phyloP scores from a whole-genome alignment of 2,329 filamentous ascomycete genomes.

The Bipolaris cookei region DNA sequence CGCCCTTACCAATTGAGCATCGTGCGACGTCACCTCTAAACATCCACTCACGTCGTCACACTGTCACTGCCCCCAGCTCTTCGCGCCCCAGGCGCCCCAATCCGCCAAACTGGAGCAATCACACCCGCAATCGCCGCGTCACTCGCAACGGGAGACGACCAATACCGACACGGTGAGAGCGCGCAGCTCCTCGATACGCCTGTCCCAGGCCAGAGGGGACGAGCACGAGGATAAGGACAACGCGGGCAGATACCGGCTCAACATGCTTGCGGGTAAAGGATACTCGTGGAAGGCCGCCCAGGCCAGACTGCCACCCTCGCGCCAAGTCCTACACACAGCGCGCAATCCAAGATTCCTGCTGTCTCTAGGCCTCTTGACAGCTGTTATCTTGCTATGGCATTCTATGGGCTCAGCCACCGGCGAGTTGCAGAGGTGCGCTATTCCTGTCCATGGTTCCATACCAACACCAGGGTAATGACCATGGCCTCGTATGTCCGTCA shows the following conservation, averaged over 20 bases:
- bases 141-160: conserved; percentile 40
- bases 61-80: background rate
- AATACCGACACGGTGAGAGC: conserved; percentile 37
- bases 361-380: conserved; percentile 70
- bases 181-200: conserved; percentile 40
- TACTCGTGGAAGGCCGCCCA: conserved; percentile 91
- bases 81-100: conserved; percentile 19
- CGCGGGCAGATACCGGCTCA: conserved; percentile 26
- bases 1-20: conserved; percentile 6
- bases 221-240: conserved; percentile 28
- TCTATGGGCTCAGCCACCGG: conserved; percentile 79
- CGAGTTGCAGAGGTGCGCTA: conserved; percentile 85
- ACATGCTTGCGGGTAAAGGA: conserved; percentile 89
- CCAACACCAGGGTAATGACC: background rate
- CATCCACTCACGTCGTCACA: conserved; percentile 2
- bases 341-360: conserved; percentile 80
- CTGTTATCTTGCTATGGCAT: conserved; percentile 85
- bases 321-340: conserved; percentile 67
- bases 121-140: conserved; percentile 30
- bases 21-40: conserved; percentile 9
- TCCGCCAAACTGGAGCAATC: conserved; percentile 40
- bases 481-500: background rate
- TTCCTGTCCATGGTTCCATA: background rate
- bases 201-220: conserved; percentile 41
- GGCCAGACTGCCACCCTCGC: conserved; percentile 76